Conservation (phyloP, 768 basidiomycete genomes). For the Pluteus cervinus region DNA sequence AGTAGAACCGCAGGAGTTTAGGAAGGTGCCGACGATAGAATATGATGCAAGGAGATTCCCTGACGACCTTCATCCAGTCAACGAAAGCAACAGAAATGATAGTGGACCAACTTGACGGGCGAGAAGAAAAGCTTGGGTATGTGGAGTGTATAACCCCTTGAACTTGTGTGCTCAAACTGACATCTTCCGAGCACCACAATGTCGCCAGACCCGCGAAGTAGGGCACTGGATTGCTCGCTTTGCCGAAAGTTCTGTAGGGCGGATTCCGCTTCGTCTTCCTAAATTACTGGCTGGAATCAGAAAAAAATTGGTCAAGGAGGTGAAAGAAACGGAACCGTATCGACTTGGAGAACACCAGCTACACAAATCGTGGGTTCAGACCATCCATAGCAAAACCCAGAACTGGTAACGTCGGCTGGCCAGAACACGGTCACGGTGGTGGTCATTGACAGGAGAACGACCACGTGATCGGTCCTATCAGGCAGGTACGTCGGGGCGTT, state of each 20-base stretch:
- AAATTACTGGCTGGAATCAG: slow-evolving; percentile 9
- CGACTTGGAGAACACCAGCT: slow-evolving; percentile 38
- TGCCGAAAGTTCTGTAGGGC: slow-evolving; percentile 5
- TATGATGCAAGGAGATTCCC: slow-evolving; percentile 25
- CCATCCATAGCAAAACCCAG: slow-evolving; percentile 61
- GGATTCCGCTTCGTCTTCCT: neutral
- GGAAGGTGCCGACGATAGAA: slow-evolving; percentile 50
- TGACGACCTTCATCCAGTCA: too few species aligned
- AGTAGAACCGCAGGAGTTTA: slow-evolving; percentile 59
- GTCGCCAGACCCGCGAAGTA: too few species aligned
- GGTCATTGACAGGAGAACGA: slow-evolving; percentile 12
- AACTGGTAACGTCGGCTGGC: slow-evolving; percentile 42
- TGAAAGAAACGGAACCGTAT: slow-evolving; percentile 19
- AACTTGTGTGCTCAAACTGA: too few species aligned
- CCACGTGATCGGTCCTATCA: slow-evolving; percentile 20
- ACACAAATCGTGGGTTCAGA: slow-evolving; percentile 39
- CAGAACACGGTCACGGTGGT: slow-evolving; percentile 44
- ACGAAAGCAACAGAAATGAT: too few species aligned
- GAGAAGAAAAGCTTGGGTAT: too few species aligned
- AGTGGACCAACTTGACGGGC: too few species aligned
- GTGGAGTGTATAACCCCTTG: too few species aligned
- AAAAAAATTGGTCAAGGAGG: slow-evolving; percentile 1
- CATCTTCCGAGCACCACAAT: too few species aligned
- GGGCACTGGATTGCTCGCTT: too few species aligned
- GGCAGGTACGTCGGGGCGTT: neutral